These are phyloP conservation scores for Tolypocladium sp. DNA, from an alignment of 2,329 filamentous ascomycete species.

Conservation along the genomic window DNA sequence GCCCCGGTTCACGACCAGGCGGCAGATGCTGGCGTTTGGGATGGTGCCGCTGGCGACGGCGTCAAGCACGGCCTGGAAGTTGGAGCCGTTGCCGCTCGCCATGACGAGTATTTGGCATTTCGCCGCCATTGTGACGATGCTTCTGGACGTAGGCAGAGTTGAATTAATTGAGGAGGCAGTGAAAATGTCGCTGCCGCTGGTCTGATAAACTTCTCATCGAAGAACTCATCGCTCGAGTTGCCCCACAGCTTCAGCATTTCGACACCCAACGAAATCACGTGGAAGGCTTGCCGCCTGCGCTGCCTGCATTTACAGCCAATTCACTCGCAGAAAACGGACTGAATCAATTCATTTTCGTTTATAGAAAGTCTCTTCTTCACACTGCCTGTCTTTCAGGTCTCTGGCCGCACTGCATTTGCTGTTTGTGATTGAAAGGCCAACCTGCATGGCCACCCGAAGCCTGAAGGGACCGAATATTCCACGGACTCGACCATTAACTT, in stretches of 20 bases:
- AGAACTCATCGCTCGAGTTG: neutral
- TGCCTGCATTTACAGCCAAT: neutral
- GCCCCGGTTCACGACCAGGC: slow-evolving; percentile 39
- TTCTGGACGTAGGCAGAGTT: neutral
- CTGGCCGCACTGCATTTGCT: neutral
- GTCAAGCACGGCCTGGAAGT: slow-evolving; percentile 65
- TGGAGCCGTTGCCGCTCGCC: slow-evolving; percentile 66
- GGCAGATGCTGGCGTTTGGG: slow-evolving; percentile 30
- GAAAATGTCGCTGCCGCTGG: neutral
- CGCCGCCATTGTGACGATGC: neutral
- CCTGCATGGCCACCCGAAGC: neutral
- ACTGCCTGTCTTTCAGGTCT: neutral
- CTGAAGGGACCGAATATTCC: neutral
- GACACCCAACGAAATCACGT: neutral
- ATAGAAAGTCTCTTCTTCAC: neutral
- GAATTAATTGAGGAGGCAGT: neutral
- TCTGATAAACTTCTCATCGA: neutral
- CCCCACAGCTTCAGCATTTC: neutral
- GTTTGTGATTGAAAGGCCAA: neutral
- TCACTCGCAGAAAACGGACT: neutral
- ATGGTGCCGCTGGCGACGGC: slow-evolving; percentile 30
- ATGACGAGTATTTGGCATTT: slow-evolving; percentile 53
- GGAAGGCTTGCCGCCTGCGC: neutral
- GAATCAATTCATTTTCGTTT: neutral
- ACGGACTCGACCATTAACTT: neutral